Evolutionary conservation across 805 yeast genomes (phyloP), one percentile per base, ranked within the genome.

Genomic region (Diddensiella caesifluorescens): DNA sequence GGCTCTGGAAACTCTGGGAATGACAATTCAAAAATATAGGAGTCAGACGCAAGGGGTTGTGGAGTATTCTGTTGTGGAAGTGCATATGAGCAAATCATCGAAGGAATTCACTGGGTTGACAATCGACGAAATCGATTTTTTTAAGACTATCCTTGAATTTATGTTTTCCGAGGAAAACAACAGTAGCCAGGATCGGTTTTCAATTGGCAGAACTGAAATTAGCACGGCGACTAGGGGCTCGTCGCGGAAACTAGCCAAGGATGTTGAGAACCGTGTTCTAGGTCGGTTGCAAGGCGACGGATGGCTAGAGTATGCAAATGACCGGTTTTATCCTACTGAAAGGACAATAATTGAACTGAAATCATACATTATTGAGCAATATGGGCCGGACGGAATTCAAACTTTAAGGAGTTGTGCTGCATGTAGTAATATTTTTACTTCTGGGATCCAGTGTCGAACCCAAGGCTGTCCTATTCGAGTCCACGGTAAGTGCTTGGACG

Each of bases 361-460:
- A 42, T 57, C 52, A 16, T 73, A 67, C 49, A 50, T 78, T 31
- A 49, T 60, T 2, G 70, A 68, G 30, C 60, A 65, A 7, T 73
- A 59, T 49, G 75, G 74, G 1, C 50, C 10, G 5, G 33, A 37
- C 4, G 54, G 42, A n/a, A 27, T 27, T 5, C 27, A 41, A 13
- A 63, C 67, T 16, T 50, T 75, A 2, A 56, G 66, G 9, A 15
- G 54, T 19, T 80, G 87, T 51, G 40, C 48, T 22, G 77, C 73
- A 12, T 80, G 86, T 56, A 58, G 62, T 21, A 74, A 69, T 22
- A 59, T 79, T 4, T 72, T 75, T 3, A 79, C 83, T 0, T 45
- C 69, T 26, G 87, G 87, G 1, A 49, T 61, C 4, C 62, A 63
- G 26, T 71, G 77, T 49, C 46, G 53, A 0, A 58, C 60, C 22